Base-by-base conservation (phyloP, 371 early-diverging fungal species). In the Batrachochytrium dendrobatidis region DNA sequence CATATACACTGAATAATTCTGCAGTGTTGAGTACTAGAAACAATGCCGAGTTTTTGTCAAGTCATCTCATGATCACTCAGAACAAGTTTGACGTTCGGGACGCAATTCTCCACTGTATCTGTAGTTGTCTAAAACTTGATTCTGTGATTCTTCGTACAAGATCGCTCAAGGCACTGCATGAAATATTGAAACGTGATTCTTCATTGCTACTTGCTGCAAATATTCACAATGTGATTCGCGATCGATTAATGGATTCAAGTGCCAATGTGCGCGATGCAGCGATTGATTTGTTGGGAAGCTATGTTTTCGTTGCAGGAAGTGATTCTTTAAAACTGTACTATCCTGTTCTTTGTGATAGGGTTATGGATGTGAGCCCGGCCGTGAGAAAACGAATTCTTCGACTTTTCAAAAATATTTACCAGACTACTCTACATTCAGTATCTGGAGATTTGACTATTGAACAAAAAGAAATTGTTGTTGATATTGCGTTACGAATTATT, bases 261-360 rank as follows among this genome's bases (percentile, higher is more conserved):
- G 82, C 93, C 17, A 78, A 84, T 15, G 95, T 96, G 0, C 83
- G 97, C 33, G 95, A 94, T 73, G 89, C 89, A 8, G 91, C 94
- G 2, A 80, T 94, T 8, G 92, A 94, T 33, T 68, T 94, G 17
- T 74, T 94, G 3, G 91, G 94, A 8, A 86, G 83, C 55, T 90
- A 88, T 63, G n/a, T 74, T 28, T 52, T 56, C 28, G 10, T 46
- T 3, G 63, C 45, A 28, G 49, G 33, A 15, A 45, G 35, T 12
- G 58, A 73, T 43, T 73, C 90, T 10, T 77, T 86, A 0, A 64
- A 66, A 24, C 74, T 86, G 54, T 86, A 92, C 55, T 92, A 89
- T 59, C 80, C 83, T 32, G 67, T 86, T 34, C 74, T 92, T 35
- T 83, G 86, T 58, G 84, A 80, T 12, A 68, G 90, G 43, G 79